These are phyloP conservation scores for Psilocybe tampanensis DNA, from an alignment of 768 basidiomycete genomes.

Conservation along the genomic window DNA sequence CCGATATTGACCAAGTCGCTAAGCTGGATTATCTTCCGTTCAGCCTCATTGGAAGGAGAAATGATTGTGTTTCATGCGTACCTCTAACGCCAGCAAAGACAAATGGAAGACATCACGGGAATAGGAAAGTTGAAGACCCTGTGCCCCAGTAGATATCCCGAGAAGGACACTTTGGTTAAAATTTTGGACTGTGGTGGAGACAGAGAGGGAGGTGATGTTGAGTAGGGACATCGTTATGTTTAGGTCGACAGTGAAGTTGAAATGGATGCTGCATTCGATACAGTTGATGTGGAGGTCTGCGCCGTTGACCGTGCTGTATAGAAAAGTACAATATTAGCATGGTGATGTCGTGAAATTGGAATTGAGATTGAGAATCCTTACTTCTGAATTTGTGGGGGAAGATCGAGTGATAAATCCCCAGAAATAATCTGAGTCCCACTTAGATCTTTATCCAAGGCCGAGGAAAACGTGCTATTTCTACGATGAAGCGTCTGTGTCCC, in stretches of 20 bases:
- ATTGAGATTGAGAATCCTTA: too few relatives aligned
- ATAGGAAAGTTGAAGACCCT: background rate
- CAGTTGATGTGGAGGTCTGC: background rate
- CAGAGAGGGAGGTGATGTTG: background rate
- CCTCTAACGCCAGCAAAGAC: background rate
- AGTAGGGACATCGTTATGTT: background rate
- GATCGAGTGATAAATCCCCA: background rate
- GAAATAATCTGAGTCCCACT: background rate
- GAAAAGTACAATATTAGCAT: too few relatives aligned
- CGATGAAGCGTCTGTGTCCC: background rate
- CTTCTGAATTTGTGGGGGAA: background rate
- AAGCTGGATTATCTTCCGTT: background rate
- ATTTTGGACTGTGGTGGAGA: background rate
- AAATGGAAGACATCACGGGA: background rate
- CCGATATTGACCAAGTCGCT: conserved; percentile 1
- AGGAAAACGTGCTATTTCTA: background rate
- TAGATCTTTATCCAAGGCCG: background rate
- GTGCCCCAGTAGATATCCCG: background rate
- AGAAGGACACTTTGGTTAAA: conserved; percentile 3
- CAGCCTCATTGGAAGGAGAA: background rate
- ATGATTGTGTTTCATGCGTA: background rate
- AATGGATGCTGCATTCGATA: background rate
- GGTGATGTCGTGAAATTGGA: too few relatives aligned
- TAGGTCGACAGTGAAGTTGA: conserved; percentile 5
- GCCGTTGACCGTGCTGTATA: background rate